Base-by-base conservation (phyloP, 192 early-diverging fungal genomes). In the Linnemannia elongata region DNA sequence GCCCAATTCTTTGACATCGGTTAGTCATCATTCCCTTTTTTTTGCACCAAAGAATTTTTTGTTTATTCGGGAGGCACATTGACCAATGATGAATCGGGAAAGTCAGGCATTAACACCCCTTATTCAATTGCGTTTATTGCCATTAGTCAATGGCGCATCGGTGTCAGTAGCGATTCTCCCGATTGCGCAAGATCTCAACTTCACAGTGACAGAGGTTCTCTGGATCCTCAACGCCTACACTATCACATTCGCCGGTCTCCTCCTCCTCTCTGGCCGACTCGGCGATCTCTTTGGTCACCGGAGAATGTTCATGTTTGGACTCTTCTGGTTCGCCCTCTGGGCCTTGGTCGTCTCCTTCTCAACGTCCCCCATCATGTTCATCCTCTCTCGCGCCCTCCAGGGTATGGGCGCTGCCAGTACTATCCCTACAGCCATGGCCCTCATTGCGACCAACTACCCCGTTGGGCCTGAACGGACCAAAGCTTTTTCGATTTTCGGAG, bases 211-310 rank as follows among this genome's bases (percentile, higher is more conserved):
- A 22, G 77, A 79, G 30, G 49, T 79, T 0, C 72, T 78, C 36
- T 85, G 83, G 88, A 76, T 85, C 47, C 18, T 89, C 18, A 80
- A 84, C 55, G 82, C 83, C 9, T 89, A 89, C 30, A 82, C 88
- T 1, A 80, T 89, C 10, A 69, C 83, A 0, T 89, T 89, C 55
- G 88, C 83, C 0, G 83, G 80, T 5, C 84, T 89, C 69, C 75
- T 89, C 1, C 75, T 89, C 13, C n/a, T 85, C 4, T 82, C 83
- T 3, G 88, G 88, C 27, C 80, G 84, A 39, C 71, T 89, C 12
- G 88, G 88, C 0, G 88, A 89, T 78, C 52, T 89, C 7, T 89
- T 79, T 71, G 88, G 88, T 47, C 84, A 89, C 52, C 84, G 84
- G 1, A 60, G 77, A 4, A 71, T 89, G 41, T 86, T 85, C 78